Conservation (phyloP, 2,329 filamentous ascomycete genomes). For the Ambrosiella cleistominuta region DNA sequence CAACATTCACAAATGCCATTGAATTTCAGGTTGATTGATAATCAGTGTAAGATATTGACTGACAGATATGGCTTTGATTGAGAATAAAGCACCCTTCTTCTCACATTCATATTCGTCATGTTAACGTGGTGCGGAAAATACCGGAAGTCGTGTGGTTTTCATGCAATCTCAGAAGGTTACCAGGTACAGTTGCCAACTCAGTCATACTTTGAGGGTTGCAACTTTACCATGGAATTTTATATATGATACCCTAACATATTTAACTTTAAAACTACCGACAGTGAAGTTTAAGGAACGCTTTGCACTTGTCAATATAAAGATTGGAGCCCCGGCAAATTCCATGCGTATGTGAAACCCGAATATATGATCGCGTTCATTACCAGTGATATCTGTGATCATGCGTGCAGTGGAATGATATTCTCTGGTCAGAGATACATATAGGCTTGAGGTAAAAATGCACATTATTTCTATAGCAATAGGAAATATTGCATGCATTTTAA, state of each 20-base stretch:
- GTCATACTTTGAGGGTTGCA: background rate
- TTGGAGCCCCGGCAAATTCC: no score
- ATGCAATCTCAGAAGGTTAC: background rate
- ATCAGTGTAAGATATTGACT: background rate
- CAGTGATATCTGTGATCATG: background rate
- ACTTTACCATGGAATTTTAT: background rate
- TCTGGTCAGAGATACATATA: background rate
- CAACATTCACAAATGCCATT: no score
- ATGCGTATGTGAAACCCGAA: background rate
- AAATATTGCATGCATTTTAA: background rate
- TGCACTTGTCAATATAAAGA: no score
- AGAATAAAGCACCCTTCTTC: background rate
- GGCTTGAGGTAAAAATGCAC: background rate
- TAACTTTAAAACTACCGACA: background rate
- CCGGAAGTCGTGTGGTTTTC: constrained; percentile 1
- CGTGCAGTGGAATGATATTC: background rate
- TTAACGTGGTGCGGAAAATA: constrained; percentile 1
- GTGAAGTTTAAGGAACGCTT: background rate
- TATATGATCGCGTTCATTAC: background rate
- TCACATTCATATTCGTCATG: no score
- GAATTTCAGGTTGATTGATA: background rate
- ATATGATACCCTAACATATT: background rate
- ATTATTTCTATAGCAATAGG: background rate
- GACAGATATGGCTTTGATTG: background rate
- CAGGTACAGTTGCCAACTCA: background rate